Percentiles rank a stretch among this genome's conserved stretches.
These are phyloP conservation scores for Scheffersomyces stipitis DNA, from an alignment of 805 yeast species.

Conservation along the genomic window DNA sequence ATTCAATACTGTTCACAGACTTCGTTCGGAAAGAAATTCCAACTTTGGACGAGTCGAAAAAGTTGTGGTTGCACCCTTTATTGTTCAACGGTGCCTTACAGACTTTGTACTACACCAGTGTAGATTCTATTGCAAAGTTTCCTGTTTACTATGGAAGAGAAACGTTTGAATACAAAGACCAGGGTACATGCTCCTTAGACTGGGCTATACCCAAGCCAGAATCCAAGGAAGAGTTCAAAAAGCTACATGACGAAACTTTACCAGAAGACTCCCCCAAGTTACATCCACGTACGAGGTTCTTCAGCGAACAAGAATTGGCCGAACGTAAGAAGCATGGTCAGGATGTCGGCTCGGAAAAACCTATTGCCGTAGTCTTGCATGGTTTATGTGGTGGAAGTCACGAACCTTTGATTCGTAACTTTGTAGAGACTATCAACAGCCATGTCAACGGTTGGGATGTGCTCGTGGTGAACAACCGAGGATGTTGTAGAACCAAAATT, in stretches of 20 bases:
- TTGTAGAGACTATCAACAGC: slow-evolving; percentile 40
- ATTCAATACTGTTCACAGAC: slow-evolving; percentile 3
- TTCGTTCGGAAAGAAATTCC: slow-evolving; percentile 8
- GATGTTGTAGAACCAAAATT: slow-evolving; percentile 69
- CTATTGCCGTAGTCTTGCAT: slow-evolving; percentile 66
- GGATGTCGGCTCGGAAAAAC: slow-evolving; percentile 38
- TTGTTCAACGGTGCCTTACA: slow-evolving; percentile 75
- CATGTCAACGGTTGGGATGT: slow-evolving; percentile 51
- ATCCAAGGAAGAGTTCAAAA: slow-evolving; percentile 23
- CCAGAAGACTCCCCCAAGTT: slow-evolving; percentile 37
- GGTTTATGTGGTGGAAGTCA: slow-evolving; percentile 88
- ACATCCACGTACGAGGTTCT: slow-evolving; percentile 55
- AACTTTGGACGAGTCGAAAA: slow-evolving; percentile 23
- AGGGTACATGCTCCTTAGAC: slow-evolving; percentile 74
- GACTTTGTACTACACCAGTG: slow-evolving; percentile 65
- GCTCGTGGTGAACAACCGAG: slow-evolving; percentile 70
- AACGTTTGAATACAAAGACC: slow-evolving; percentile 56
- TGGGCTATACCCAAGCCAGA: slow-evolving; percentile 51
- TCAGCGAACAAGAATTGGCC: slow-evolving; percentile 46
- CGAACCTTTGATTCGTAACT: slow-evolving; percentile 69
- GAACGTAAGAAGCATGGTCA: slow-evolving; percentile 10
- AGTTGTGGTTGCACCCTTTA: slow-evolving; percentile 60
- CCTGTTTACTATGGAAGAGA: slow-evolving; percentile 74
- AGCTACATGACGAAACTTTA: slow-evolving; percentile 26
- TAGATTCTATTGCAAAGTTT: slow-evolving; percentile 51